phyloP scores from a whole-genome alignment of 352 stramenopile genomes.

The Pythium phragmitis region DNA sequence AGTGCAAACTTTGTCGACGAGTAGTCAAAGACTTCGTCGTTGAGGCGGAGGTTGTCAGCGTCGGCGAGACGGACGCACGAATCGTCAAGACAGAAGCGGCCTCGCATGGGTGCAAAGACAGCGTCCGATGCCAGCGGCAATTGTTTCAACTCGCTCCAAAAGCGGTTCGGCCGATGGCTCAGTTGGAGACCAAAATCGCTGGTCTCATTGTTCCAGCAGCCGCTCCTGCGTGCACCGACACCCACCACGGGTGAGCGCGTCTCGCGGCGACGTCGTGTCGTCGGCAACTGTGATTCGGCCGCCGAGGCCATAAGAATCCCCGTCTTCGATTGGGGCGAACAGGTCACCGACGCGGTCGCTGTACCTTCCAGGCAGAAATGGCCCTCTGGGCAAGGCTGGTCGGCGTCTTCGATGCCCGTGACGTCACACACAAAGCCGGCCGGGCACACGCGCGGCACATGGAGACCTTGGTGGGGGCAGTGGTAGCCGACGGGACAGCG shows the following conservation, averaged over 20 bases:
- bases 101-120: constrained; percentile 78
- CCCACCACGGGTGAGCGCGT: constrained; percentile 18
- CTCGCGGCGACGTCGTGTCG: constrained; percentile 42
- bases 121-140: constrained; percentile 85
- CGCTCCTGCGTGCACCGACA: constrained; percentile 75
- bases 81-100: constrained; percentile 94
- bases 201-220: constrained; percentile 95
- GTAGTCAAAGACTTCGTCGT: constrained; percentile 88
- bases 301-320: constrained; percentile 39
- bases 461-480: constrained; percentile 92
- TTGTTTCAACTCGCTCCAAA: constrained; percentile 94
- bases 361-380: constrained; percentile 96
- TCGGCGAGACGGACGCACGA: constrained; percentile 87
- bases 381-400: constrained; percentile 93
- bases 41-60: constrained; percentile 65
- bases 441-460: constrained; percentile 93
- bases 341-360: constrained; percentile 91
- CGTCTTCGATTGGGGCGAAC: constrained; percentile 43
- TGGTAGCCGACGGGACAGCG: constrained; percentile 94
- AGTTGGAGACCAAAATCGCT: constrained; percentile 94
- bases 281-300: constrained; percentile 34
- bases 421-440: constrained; percentile 95
- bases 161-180: constrained; percentile 72
- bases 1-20: constrained; percentile 67
- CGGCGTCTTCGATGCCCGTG: constrained; percentile 87